Percentiles rank a stretch among this genome's conserved stretches.
Conservation (phyloP, 2,329 filamentous ascomycete genomes). For the Grosmannia serpens region DNA sequence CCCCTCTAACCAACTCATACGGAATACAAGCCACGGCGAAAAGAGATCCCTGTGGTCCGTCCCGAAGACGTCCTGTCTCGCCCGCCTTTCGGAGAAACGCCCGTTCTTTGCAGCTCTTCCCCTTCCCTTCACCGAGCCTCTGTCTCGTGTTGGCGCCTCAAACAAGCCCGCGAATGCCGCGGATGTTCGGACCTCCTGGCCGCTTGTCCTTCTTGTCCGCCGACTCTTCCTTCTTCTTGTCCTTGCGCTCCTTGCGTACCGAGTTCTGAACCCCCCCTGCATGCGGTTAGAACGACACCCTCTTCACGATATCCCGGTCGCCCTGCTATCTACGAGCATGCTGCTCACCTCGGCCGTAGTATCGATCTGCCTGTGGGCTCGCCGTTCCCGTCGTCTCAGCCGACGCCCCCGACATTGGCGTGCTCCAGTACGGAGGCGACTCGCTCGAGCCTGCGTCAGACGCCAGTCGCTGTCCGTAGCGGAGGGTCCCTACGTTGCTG, state of each 20-base stretch:
- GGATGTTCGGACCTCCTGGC: slow-evolving; percentile 18
- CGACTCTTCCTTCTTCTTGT: slow-evolving; percentile 32
- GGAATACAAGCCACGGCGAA: no score
- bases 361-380: slow-evolving; percentile 24
- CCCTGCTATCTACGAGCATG: slow-evolving; percentile 21
- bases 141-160: no score
- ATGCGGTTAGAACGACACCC: slow-evolving; percentile 17
- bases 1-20: no score
- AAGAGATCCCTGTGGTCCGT: no score
- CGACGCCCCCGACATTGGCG: slow-evolving; percentile 21
- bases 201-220: slow-evolving; percentile 34
- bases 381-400: slow-evolving; percentile 21
- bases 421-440: slow-evolving; percentile 12
- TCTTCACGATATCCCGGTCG: not conserved
- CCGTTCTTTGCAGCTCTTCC: no score
- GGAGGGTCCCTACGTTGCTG: not conserved
- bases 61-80: no score
- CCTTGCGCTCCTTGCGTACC: slow-evolving; percentile 37
- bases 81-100: no score
- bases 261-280: slow-evolving; percentile 36
- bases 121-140: no score
- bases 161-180: slow-evolving; percentile 26
- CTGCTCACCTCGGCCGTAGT: slow-evolving; percentile 37
- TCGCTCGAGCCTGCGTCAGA: slow-evolving; percentile 33
- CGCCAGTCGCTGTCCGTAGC: slow-evolving; percentile 25